Evolutionary conservation across 441 rosid genomes (phyloP).

Genomic region (Populus hybrid): DNA sequence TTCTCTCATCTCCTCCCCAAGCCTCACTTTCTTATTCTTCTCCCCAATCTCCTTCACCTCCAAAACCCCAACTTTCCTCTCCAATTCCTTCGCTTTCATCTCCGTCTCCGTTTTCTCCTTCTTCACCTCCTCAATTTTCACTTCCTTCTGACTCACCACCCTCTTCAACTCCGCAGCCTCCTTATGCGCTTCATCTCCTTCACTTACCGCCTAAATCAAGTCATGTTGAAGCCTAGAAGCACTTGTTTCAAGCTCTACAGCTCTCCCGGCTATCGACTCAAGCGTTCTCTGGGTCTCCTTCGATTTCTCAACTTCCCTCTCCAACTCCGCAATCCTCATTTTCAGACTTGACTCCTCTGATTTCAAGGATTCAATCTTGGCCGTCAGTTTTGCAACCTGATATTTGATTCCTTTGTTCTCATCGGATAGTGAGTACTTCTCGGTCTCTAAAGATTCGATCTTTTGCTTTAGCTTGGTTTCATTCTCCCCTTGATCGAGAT

Average conservation of each 20-base stretch:
- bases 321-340: slow-evolving; percentile 38
- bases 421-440: slow-evolving; percentile 36
- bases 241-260: slow-evolving; percentile 61
- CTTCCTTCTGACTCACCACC: slow-evolving; percentile 42
- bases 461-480: slow-evolving; percentile 32
- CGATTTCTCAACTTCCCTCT: slow-evolving; percentile 42
- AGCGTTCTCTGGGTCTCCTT: slow-evolving; percentile 47
- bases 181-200: slow-evolving; percentile 39
- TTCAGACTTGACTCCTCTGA: slow-evolving; percentile 35
- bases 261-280: slow-evolving; percentile 48
- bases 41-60: slow-evolving; percentile 57
- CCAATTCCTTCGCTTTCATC: slow-evolving; percentile 60
- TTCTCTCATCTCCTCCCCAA: slow-evolving; percentile 60
- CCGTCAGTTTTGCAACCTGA: slow-evolving; percentile 28
- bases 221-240: slow-evolving; percentile 67
- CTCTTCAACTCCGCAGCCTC: slow-evolving; percentile 46
- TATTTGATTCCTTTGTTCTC: slow-evolving; percentile 42
- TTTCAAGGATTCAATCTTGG: slow-evolving; percentile 42
- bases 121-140: slow-evolving; percentile 43
- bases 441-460: slow-evolving; percentile 47
- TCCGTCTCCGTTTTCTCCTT: slow-evolving; percentile 51
- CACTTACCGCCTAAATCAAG: slow-evolving; percentile 42
- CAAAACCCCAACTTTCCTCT: slow-evolving; percentile 53
- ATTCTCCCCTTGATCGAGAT: slow-evolving; percentile 28
- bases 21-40: slow-evolving; percentile 51